Conservation (phyloP, 805 yeast genomes). For the Candida sakaeoensis region DNA sequence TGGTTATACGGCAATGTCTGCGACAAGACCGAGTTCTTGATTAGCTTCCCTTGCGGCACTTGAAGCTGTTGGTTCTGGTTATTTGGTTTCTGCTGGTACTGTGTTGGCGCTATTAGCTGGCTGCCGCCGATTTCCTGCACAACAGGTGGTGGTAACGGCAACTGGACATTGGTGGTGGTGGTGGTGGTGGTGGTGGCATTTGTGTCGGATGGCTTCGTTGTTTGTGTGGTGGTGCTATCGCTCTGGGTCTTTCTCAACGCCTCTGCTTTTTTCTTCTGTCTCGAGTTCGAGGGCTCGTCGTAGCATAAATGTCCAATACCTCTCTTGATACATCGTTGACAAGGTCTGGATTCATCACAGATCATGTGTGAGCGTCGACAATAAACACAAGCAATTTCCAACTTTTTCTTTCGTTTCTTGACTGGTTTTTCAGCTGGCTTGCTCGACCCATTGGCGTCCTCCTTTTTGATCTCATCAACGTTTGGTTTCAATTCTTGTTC, state of each 20-base stretch:
- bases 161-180: slow-evolving; percentile 1
- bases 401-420: slow-evolving; percentile 45
- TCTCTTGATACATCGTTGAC: slow-evolving; percentile 79
- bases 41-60: slow-evolving; percentile 10
- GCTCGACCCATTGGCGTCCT: background rate
- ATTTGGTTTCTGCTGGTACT: slow-evolving; percentile 3
- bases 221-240: slow-evolving; percentile 6
- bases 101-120: background rate
- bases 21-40: slow-evolving; percentile 28
- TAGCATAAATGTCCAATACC: slow-evolving; percentile 86
- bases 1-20: slow-evolving; percentile 48
- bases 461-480: background rate
- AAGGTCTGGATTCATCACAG: slow-evolving; percentile 76
- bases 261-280: slow-evolving; percentile 39
- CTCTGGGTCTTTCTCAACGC: slow-evolving; percentile 16
- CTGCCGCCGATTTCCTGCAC: background rate
- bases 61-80: slow-evolving; percentile 3
- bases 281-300: slow-evolving; percentile 55
- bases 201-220: slow-evolving; percentile 4
- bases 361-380: slow-evolving; percentile 93
- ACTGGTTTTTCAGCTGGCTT: slow-evolving; percentile 3
- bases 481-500: slow-evolving; percentile 3
- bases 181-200: slow-evolving; percentile 5
- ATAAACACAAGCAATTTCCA: slow-evolving; percentile 75
- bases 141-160: slow-evolving; percentile 7